These are phyloP conservation scores for Colletotrichum acutatum DNA, from an alignment of 2,329 filamentous ascomycete genomes.

Conservation along the genomic window DNA sequence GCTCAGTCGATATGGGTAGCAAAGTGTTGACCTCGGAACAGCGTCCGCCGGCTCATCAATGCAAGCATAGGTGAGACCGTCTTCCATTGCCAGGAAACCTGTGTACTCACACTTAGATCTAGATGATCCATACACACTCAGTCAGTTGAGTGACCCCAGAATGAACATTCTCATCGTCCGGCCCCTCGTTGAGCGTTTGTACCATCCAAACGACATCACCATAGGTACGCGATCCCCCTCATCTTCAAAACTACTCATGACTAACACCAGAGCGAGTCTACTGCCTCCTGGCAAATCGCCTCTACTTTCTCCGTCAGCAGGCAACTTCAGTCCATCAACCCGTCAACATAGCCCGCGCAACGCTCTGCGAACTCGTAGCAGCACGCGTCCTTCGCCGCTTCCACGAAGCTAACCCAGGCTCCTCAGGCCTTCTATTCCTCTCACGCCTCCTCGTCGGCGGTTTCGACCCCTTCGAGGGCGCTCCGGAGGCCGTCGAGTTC, in stretches of 20 bases:
- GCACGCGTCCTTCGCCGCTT: conserved; percentile 74
- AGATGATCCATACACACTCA: conserved; percentile 60
- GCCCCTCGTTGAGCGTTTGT: conserved; percentile 75
- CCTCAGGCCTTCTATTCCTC: conserved; percentile 70
- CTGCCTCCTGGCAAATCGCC: conserved; percentile 76
- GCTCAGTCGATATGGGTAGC: too few relatives aligned
- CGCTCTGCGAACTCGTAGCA: conserved; percentile 76
- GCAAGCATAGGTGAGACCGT: conserved; percentile 25
- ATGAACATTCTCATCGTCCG: conserved; percentile 75
- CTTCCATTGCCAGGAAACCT: not conserved
- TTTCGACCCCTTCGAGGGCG: conserved; percentile 78
- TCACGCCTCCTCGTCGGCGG: conserved; percentile 77
- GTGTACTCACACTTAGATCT: not conserved
- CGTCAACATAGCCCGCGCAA: conserved; percentile 74
- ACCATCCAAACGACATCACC: conserved; percentile 72
- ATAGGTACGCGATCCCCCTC: conserved; percentile 55
- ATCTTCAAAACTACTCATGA: not conserved
- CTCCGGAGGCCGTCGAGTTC: conserved; percentile 65
- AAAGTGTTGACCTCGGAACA: not conserved
- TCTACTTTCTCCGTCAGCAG: conserved; percentile 76
- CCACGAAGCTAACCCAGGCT: conserved; percentile 73
- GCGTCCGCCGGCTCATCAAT: conserved; percentile 30
- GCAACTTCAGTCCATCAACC: conserved; percentile 74
- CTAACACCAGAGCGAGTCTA: conserved; percentile 61
- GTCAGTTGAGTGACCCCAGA: conserved; percentile 74